Evolutionary conservation across 2,329 filamentous ascomycete species (phyloP).

Genomic region (Venturia effusa): DNA sequence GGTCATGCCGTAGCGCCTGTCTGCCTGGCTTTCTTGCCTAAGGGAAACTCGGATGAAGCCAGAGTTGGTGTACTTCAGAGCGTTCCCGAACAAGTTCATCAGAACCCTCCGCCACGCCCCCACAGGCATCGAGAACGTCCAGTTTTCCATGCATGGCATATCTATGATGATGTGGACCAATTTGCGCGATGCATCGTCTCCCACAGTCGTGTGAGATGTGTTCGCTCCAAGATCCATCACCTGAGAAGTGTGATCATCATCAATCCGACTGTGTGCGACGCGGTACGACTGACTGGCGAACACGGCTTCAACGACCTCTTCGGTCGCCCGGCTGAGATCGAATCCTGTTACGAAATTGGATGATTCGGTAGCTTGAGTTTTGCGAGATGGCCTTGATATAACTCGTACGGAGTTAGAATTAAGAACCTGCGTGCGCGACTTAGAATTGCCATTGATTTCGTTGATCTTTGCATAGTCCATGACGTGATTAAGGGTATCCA

Average conservation of each 20-base stretch:
- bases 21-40: constrained; percentile 15
- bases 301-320: constrained; percentile 9
- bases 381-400: background rate
- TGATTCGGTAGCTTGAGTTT: background rate
- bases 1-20: background rate
- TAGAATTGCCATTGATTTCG: constrained; percentile 3
- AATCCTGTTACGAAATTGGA: background rate
- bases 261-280: background rate
- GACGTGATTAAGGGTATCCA: constrained; percentile 31
- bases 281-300: constrained; percentile 5
- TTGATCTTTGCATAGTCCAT: constrained; percentile 18
- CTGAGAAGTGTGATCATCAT: background rate
- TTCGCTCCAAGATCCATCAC: background rate
- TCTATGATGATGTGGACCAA: constrained; percentile 24
- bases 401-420: background rate
- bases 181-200: constrained; percentile 11
- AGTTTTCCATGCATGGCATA: constrained; percentile 24
- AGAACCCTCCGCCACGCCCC: constrained; percentile 28
- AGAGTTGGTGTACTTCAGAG: constrained; percentile 27
- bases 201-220: background rate
- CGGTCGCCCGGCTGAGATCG: constrained; percentile 1
- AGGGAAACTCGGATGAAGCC: constrained; percentile 28
- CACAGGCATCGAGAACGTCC: constrained; percentile 26
- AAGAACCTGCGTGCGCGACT: constrained; percentile 15
- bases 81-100: constrained; percentile 30